Base-by-base conservation (phyloP, 1,139 yeast species). In the Yamadazyma atlantica region DNA sequence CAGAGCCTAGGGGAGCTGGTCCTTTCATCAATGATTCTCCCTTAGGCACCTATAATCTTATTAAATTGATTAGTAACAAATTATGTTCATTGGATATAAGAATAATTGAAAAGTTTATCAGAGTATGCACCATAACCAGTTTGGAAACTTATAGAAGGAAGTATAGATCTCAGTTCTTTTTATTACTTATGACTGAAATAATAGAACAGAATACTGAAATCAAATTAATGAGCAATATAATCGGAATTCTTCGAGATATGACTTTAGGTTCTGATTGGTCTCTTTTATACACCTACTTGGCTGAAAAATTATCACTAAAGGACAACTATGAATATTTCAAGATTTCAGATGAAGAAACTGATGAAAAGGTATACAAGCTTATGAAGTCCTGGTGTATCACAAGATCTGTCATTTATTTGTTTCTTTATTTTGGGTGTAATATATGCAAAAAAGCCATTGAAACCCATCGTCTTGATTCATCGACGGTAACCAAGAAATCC, bases 91-190 rank as follows among this genome's bases (percentile, higher is more conserved):
- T 32, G 4, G 16, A 22, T 11, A 16, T 28, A 8, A 15, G 5
- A 11, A 13, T 16, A 14, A 11, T 28, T 14, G 19, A 28, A 4
- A n/a, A 28, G 30, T 28, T 28, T 16, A 16, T 15, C 12, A 16
- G 9, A 6, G 4, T 16, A 28, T 10, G 16, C 6, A 7, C 12
- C 9, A 28, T 16, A 15, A 16, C 9, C 9, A 16, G 21, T 5
- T 15, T 28, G 19, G 26, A 25, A 6, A 18, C 10, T n/a, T 15
- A 11, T 9, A 23, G 26, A 16, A 12, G 17, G n/a, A 23, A 18
- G 11, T 33, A 40, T 12, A 18, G 24, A 12, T 17, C 35, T 10
- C 43, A 40, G 25, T 37, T 40, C 16, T 22, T 31, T n/a, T 14
- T 28, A 9, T 28, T 28, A 11, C 30, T 28, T 11, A 16, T 28